These are phyloP conservation scores for Trichoderma sp. DNA, from an alignment of 2,329 filamentous ascomycete species.

Conservation along the genomic window DNA sequence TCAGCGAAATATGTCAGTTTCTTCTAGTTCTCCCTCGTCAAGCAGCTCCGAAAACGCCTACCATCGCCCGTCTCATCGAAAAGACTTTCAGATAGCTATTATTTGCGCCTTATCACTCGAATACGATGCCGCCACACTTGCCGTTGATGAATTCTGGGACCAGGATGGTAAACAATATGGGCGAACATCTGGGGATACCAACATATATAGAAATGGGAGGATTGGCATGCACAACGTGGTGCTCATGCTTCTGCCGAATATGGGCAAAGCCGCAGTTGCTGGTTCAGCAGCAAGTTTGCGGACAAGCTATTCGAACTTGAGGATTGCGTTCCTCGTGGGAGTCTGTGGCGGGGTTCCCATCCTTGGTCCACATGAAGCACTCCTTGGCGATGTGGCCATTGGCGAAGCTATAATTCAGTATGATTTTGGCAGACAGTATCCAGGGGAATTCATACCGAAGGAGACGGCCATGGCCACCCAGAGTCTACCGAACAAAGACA, in stretches of 20 bases:
- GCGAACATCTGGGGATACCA: slow-evolving; percentile 32
- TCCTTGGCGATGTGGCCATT: slow-evolving; percentile 34
- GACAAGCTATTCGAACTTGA: slow-evolving; percentile 25
- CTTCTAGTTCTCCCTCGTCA: not conserved
- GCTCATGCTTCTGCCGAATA: slow-evolving; percentile 27
- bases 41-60: not conserved
- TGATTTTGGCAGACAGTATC: slow-evolving; percentile 32
- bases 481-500: slow-evolving; percentile 26
- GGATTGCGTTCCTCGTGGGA: slow-evolving; percentile 25
- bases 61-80: not conserved
- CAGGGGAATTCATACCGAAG: slow-evolving; percentile 28
- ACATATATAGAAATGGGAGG: slow-evolving; percentile 31
- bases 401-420: slow-evolving; percentile 32
- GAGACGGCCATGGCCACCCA: slow-evolving; percentile 25
- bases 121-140: slow-evolving; percentile 22
- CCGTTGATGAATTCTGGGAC: slow-evolving; percentile 27
- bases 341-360: slow-evolving; percentile 28
- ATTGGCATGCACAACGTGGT: slow-evolving; percentile 30
- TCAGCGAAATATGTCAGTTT: not conserved
- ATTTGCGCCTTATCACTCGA: slow-evolving; percentile 28
- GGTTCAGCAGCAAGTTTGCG: not conserved
- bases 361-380: slow-evolving; percentile 18
- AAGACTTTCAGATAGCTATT: slow-evolving; percentile 27
- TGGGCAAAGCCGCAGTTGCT: slow-evolving; percentile 26
- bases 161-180: slow-evolving; percentile 24